Evolutionary conservation across 306 rosid genomes (phyloP).

Genomic region (Trichosanthes truncata): DNA sequence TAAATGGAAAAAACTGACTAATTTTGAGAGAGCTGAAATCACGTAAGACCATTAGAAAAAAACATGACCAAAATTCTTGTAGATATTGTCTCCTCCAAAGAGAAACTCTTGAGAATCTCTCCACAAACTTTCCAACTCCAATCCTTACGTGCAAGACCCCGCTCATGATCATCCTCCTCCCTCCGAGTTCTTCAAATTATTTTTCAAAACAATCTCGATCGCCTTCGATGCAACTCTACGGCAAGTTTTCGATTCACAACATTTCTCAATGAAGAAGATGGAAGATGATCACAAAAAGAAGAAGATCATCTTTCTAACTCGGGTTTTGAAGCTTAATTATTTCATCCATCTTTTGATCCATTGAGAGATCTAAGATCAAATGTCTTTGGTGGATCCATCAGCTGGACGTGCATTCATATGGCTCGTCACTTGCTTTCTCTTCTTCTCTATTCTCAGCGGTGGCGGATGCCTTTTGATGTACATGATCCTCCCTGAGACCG

Average conservation of each 20-base stretch:
- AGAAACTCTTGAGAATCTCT: not conserved
- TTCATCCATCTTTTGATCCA: constrained; percentile 8
- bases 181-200: not conserved
- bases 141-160: not conserved
- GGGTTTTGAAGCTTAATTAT: constrained; percentile 9
- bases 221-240: not conserved
- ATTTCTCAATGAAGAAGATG: constrained; percentile 16
- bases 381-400: constrained; percentile 40
- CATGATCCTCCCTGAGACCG: constrained; percentile 35
- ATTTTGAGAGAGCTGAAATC: constrained; percentile 10
- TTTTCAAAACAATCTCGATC: not conserved
- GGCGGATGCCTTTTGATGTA: constrained; percentile 54
- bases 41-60: constrained; percentile 8
- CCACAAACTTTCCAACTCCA: not conserved
- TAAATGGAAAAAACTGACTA: not conserved
- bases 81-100: not conserved
- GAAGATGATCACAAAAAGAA: constrained; percentile 28
- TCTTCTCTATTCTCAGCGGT: constrained; percentile 34
- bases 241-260: not conserved
- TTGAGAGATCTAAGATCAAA: constrained; percentile 13
- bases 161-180: not conserved
- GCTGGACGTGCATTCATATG: constrained; percentile 54
- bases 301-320: constrained; percentile 7
- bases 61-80: not conserved
- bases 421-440: constrained; percentile 30